Base-by-base conservation (phyloP, 495 filamentous ascomycete genomes). In the Annulohypoxylon stygium region DNA sequence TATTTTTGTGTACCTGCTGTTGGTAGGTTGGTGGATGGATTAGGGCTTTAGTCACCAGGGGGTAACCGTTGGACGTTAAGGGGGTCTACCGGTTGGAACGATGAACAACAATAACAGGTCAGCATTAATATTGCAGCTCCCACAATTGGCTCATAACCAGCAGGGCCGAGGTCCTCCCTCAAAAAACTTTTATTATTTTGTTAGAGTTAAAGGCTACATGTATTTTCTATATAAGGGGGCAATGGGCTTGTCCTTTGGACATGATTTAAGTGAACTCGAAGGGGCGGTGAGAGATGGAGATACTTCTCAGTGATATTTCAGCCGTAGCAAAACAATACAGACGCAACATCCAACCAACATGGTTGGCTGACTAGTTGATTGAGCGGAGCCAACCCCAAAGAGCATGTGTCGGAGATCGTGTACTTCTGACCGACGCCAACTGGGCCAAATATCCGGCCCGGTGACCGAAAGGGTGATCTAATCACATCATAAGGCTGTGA, bases 151-250 rank as follows among this genome's bases (percentile, higher is more conserved):
- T 37, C 55, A n/a, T 48, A 25, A 10, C 53, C 20, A 11, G 34
- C 34, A 41, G 61, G 61, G 55, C 68, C 61, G 62, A 47, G 69
- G 12, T 20, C 23, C 61, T 57, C 55, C 45, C 12, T 61, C 39
- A 4, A 66, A 71, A 58, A 47, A 59, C 41, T 58, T 70, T 26
- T 18, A 20, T 23, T 33, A 41, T 20, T 26, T 0, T 37, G 50
- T 63, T 57, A 39, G 58, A 25, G 20, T 53, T 12, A 43, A 14
- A 57, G 33, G 57, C 26, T 34, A 34, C 60, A 63, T 30, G 14
- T 58, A 39, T 64, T 50, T 50, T 8, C 41, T 45, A 45, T 45
- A 45, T 20, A 20, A 64, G 26, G 26, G 39, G 60, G 53, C 7
- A 50, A 33, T 7, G 4, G 7, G 2, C 36, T 36, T 10, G n/a